Evolutionary conservation across 2,329 filamentous ascomycete species (phyloP), one percentile per base, ranked within the genome.

Genomic region (Colletotrichum orbiculare): DNA sequence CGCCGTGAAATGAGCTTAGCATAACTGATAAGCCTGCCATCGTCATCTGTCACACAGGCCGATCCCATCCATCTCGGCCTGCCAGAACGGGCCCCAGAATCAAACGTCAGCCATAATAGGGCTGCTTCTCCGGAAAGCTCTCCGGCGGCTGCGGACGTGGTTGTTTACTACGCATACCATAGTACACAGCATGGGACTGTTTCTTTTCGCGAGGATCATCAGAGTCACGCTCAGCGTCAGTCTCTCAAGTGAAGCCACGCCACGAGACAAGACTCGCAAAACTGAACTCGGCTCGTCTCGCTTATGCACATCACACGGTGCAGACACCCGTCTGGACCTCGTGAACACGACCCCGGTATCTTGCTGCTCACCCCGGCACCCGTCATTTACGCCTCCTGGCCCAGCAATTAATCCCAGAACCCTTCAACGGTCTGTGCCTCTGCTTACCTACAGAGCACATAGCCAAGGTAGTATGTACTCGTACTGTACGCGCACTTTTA

Each of bases 301-400:
- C 4, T 48, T 13, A 6, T 48, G 46, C 10, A 13, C 8, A n/a
- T 4, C 52, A 47, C 63, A 66, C 58, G 53, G 63, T 66, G 63
- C 13, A 13, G 37, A 2, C 15, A 8, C 12, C 50, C 33, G 35
- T 64, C 56, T 50, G 53, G 57, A 42, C 62, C 56, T 45, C 47
- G 13, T 38, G 37, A 25, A 41, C 46, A 8, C n/a, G 33, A 39
- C 39, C 56, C 55, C 17, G 25, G 45, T 25, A 41, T 13, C 35
- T 52, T 35, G 42, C 37, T 48, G 38, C 47, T 48, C 39, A 49
- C 61, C 57, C 61, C 57, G 41, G 57, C 58, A 56, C 57, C 47
- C 45, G 52, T 62, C 62, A 62, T 62, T 65, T 62, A 45, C 61
- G 61, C 50, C 45, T 61, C 45, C 60, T 47, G 45, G 45, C 15